These are phyloP conservation scores for Paraphoma sp. DNA, from an alignment of 2,329 filamentous ascomycete species.

Conservation along the genomic window DNA sequence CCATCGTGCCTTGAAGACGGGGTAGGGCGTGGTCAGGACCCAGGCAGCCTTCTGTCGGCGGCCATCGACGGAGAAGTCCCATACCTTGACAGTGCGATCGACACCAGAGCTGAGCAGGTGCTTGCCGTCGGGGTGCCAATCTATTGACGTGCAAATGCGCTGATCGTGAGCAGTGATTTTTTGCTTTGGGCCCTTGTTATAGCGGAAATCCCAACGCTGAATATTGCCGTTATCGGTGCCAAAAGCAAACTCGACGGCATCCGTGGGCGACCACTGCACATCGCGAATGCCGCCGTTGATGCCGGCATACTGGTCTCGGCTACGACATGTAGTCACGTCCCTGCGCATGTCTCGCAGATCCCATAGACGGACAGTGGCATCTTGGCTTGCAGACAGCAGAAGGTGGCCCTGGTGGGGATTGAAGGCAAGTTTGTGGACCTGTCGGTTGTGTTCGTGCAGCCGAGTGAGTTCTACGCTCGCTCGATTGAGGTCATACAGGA, in stretches of 20 bases:
- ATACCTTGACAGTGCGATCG: constrained; percentile 68
- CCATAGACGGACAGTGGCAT: constrained; percentile 69
- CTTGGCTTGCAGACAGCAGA: constrained; percentile 69
- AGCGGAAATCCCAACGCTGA: constrained; percentile 69
- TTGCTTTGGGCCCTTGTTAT: constrained; percentile 62
- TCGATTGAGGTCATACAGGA: constrained; percentile 69
- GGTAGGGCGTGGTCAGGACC: constrained; percentile 66
- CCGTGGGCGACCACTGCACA: constrained; percentile 69
- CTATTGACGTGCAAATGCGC: constrained; percentile 65
- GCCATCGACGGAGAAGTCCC: constrained; percentile 66
- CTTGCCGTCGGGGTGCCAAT: constrained; percentile 72
- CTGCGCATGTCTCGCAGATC: constrained; percentile 64
- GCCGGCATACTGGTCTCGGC: constrained; percentile 61
- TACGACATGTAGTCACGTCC: constrained; percentile 60
- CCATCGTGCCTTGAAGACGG: constrained; percentile 69
- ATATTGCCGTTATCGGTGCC: constrained; percentile 69
- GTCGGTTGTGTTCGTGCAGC: constrained; percentile 69
- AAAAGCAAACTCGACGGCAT: constrained; percentile 68
- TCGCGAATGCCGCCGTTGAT: constrained; percentile 68
- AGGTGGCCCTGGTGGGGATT: constrained; percentile 67
- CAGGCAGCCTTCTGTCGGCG: constrained; percentile 65
- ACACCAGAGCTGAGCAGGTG: constrained; percentile 68
- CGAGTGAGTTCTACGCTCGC: constrained; percentile 66
- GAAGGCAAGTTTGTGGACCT: constrained; percentile 71
- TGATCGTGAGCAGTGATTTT: constrained; percentile 67